Base-by-base conservation (phyloP, 2,329 filamentous ascomycete species). In the Diaporthe australafricana region DNA sequence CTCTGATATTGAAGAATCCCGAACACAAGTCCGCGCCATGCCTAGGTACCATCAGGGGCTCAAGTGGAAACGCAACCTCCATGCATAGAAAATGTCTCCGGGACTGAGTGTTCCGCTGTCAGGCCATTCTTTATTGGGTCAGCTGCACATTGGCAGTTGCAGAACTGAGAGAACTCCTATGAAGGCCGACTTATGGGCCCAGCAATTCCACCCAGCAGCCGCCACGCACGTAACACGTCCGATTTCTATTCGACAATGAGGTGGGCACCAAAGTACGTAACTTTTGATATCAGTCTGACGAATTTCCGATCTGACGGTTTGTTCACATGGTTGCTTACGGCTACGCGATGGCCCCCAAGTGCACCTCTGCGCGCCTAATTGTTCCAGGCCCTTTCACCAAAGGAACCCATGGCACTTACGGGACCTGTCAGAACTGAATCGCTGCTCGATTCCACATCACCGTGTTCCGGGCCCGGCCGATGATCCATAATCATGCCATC, bases 1-100 rank as follows among this genome's bases (percentile, higher is more conserved):
- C 60, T 65, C 45, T 65, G 60, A 22, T 65, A 20, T 8, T 6
- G 60, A 56, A 32, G 45, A 65, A 65, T 65, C 60, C 60, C 60
- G 60, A 65, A 25, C 30, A 65, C 9, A 17, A 20, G 25, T 38
- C 60, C 35, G 45, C 45, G 17, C 3, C 30, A 32, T 48, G 38
- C 17, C 35, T n/a, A n/a, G n/a, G n/a, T n/a, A n/a, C n/a, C n/a
- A 17, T 25, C 30, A 25, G 45, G 60, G 47, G 42, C 22, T 16
- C 32, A 5, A 35, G 20, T 25, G 20, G 45, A 50, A 50, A 38
- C 45, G 38, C 30, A 11, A 30, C 60, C n/a, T 25, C 30, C 9
- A 42, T 50, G 30, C 45, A 50, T 20, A 7, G 9, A 14, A 50
- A 63, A 12, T 20, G 30, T 27, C 22, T 65, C 50, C 25, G n/a